These are phyloP conservation scores for Sphagnum magellanicum DNA, from an alignment of 228 moss, liverwort and hornwort genomes.

Conservation along the genomic window DNA sequence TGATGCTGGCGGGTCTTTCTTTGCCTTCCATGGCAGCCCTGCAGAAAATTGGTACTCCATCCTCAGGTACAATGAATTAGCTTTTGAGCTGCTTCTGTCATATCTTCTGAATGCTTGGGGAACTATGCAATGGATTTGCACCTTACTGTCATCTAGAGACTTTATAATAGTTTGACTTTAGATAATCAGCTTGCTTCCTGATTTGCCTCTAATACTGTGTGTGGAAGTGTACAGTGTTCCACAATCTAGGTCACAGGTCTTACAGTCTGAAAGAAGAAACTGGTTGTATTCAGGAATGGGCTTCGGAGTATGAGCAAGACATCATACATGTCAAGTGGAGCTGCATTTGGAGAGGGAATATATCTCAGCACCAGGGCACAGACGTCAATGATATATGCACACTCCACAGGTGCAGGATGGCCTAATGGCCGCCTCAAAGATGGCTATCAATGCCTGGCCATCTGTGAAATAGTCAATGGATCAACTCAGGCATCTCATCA, in stretches of 20 bases:
- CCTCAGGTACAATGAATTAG: slow-evolving; percentile 11
- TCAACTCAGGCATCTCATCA: neutral
- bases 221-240: no score
- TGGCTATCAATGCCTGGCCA: slow-evolving; percentile 43
- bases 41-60: slow-evolving; percentile 73
- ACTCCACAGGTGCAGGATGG: slow-evolving; percentile 4
- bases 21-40: slow-evolving; percentile 66
- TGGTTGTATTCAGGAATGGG: slow-evolving; percentile 29
- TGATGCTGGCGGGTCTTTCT: slow-evolving; percentile 33
- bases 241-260: no score
- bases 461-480: slow-evolving; percentile 62
- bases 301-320: slow-evolving; percentile 75
- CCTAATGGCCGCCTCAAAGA: slow-evolving; percentile 14
- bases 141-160: no score
- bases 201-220: no score
- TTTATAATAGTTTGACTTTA: no score
- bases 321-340: slow-evolving; percentile 50
- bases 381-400: slow-evolving; percentile 32
- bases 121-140: no score
- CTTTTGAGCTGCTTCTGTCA: no score
- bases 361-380: slow-evolving; percentile 33
- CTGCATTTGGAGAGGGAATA: slow-evolving; percentile 59
- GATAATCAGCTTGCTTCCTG: no score
- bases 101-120: no score
- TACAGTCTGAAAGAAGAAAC: no score